Evolutionary conservation across 2,329 filamentous ascomycete species (phyloP), one percentile per base, ranked within the genome.

Genomic region (Paracoccidioides lutzii): DNA sequence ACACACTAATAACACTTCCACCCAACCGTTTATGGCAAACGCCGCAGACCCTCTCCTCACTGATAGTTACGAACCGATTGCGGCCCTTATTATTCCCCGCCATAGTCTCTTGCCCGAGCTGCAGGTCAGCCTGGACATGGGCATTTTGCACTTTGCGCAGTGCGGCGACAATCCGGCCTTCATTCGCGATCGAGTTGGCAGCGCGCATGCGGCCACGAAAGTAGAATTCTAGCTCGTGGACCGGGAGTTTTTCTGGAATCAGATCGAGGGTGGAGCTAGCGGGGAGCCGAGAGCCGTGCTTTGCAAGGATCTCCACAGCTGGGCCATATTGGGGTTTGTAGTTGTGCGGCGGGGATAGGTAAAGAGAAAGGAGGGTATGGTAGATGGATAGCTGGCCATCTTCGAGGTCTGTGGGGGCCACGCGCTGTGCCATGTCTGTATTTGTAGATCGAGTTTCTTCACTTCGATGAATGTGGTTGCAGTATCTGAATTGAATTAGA

Each of bases 1-100:
- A 79, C 10, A 96, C 90, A 43, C 90, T 85, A 58, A 97, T 86
- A 15, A 95, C 93, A 69, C 87, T 95, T 1, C 89, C 86, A 1
- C 90, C 91, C 61, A 98, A 80, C 61, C 93, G 78, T 76, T 96
- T 97, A 70, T 95, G 87, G 68, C 93, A 98, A 14, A 95, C 88
- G 10, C 87, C 84, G 68, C 93, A 98, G 55, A 95, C 85, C 53
- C 88, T 78, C 66, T 97, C 91, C 64, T 98, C 91, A 8, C 81
- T 82, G 53, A 98, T 83, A 22, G 89, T 81, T 9, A 96, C 90
- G 61, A 88, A 80, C 41, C 81, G 72, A 63, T 81, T 84, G 64
- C 81, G 72, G 1, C 80, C 80, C 0, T 77, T 77, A 59, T 77
- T 77, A 59, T 76, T 76, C 32, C 74, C 73, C 1, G 65, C 63